Evolutionary conservation across 257 asterid species (phyloP), one percentile per base, ranked within the genome.

Genomic region (Gentiana straminea): DNA sequence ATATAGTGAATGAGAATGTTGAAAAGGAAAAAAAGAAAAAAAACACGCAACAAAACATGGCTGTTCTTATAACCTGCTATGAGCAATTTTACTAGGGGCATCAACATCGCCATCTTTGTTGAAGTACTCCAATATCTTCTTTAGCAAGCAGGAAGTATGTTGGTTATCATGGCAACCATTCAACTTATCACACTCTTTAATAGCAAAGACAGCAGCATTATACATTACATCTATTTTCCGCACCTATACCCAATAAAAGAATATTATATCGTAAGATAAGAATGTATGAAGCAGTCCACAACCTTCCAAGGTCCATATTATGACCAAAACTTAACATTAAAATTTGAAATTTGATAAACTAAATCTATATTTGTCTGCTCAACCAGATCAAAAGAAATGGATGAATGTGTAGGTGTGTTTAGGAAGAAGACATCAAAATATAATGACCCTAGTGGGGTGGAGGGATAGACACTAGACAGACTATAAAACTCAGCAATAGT

Each of bases 81-180:
- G 81, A 62, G 72, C 74, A 64, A 62, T 79, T 68, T 59, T 81
- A 67, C 41, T 60, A 50, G 84, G 78, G 56, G 67, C 60, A 39
- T 68, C 79, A 47, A 55, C 65, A 36, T 74, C 81, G 51, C 55
- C 79, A 59, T 75, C 82, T 44, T 71, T 61, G 33, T 71, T 62
- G 69, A 91, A 91, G 79, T 87, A 91, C 65, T 87, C 84, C 49
- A 51, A 72, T 73, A 91, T 87, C 70, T 69, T 87, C 73, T 50
- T 80, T 57, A 71, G 85, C 71, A 91, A 61, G 72, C 94, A 87
- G 61, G 87, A 74, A 38, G 95, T 87, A 54, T 91, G 98, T 45
- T 78, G 79, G 48, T 72, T 51, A 47, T 65, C 70, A 38, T 57
- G 62, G 76, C 96, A 87, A 58, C 95, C 94, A 12, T 71, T 64